phyloP scores from a whole-genome alignment of 1,284 basidiomycete genomes.

The Naganishia liquefaciens region DNA sequence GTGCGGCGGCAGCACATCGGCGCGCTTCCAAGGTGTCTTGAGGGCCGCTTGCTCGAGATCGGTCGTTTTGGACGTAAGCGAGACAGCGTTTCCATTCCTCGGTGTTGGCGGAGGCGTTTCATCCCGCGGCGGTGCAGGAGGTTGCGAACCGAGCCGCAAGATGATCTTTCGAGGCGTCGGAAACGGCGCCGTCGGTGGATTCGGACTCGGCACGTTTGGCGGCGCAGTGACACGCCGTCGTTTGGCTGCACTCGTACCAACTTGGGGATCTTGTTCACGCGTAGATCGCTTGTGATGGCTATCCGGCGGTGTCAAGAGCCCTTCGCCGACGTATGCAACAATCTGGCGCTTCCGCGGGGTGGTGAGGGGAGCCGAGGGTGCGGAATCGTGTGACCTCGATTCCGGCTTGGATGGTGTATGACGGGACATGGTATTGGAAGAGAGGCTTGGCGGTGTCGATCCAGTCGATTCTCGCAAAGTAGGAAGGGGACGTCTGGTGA shows the following conservation, averaged over 20 bases:
- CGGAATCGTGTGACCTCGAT: constrained; percentile 24
- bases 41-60: constrained; percentile 27
- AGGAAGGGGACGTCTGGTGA: not conserved
- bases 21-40: constrained; percentile 27
- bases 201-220: constrained; percentile 39
- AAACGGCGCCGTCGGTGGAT: constrained; percentile 45
- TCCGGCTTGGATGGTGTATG: not conserved
- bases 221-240: constrained; percentile 1
- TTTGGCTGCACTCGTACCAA: not conserved
- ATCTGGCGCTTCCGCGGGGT: constrained; percentile 19
- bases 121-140: constrained; percentile 1
- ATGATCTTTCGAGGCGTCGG: constrained; percentile 40
- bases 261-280: not conserved
- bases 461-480: too few species aligned
- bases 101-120: not conserved
- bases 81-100: not conserved
- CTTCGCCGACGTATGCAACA: not conserved
- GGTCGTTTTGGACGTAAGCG: constrained; percentile 33
- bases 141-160: not conserved
- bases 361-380: not conserved
- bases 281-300: constrained; percentile 21
- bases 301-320: constrained; percentile 19
- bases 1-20: constrained; percentile 44
- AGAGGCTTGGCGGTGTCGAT: too few species aligned
- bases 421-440: not conserved